Conservation (phyloP, 805 yeast species). For the Sugiyamaella boreocaroliniensis region DNA sequence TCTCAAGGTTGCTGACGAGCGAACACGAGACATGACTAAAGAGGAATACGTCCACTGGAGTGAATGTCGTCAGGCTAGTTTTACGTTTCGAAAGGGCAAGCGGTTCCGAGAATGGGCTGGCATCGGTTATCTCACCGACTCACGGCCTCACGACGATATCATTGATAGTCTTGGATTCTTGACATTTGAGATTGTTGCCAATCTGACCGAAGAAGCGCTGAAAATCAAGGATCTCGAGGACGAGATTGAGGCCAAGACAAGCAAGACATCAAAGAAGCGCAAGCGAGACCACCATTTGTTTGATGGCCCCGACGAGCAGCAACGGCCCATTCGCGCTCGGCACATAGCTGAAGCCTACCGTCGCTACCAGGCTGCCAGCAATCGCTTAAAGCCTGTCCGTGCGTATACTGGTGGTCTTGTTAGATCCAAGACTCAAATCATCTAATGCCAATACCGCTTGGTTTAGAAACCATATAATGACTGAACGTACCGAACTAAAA, state of each 20-base stretch:
- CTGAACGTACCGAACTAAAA: neutral
- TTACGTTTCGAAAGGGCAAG: slow-evolving; percentile 90
- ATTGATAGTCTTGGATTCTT: slow-evolving; percentile 91
- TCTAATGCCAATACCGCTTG: slow-evolving; percentile 21
- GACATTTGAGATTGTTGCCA: slow-evolving; percentile 94
- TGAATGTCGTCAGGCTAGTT: slow-evolving; percentile 95
- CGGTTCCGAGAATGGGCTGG: slow-evolving; percentile 97
- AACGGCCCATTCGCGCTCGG: slow-evolving; percentile 66
- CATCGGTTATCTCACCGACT: slow-evolving; percentile 71
- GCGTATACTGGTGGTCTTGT: slow-evolving; percentile 68
- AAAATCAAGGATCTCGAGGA: slow-evolving; percentile 68
- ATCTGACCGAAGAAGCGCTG: slow-evolving; percentile 86
- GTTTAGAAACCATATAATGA: neutral
- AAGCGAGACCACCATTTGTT: slow-evolving; percentile 54
- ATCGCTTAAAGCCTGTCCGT: slow-evolving; percentile 56
- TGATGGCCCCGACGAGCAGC: slow-evolving; percentile 83
- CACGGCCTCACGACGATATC: slow-evolving; percentile 92
- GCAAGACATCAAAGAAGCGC: slow-evolving; percentile 37
- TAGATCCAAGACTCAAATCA: slow-evolving; percentile 45
- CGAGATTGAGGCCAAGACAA: slow-evolving; percentile 32
- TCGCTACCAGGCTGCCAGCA: slow-evolving; percentile 52
- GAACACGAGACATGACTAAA: slow-evolving; percentile 88
- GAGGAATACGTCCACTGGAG: slow-evolving; percentile 99
- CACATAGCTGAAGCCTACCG: slow-evolving; percentile 92
- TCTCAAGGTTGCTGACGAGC: slow-evolving; percentile 85